Conservation (phyloP, 352 stramenopile species). For the Ophiocytium majus region DNA sequence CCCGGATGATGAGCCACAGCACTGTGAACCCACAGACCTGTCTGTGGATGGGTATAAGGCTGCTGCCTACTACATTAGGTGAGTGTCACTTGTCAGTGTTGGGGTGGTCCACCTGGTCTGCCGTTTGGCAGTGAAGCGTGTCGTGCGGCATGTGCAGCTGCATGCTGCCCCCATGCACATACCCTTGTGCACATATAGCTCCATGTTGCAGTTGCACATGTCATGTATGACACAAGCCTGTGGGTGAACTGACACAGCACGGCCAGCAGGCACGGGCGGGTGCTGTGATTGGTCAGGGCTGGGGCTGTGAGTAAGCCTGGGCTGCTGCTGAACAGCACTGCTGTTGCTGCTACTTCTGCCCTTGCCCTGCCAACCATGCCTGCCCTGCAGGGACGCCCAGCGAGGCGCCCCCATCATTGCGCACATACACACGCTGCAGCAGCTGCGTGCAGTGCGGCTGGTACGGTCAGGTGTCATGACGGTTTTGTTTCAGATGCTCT, state of each 20-base stretch:
- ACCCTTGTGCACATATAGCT: too few relatives aligned
- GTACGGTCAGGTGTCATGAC: neutral
- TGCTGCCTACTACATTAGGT: constrained; percentile 1
- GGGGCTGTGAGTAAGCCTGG: too few relatives aligned
- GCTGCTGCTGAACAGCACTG: neutral
- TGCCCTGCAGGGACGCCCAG: neutral
- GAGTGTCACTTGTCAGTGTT: neutral
- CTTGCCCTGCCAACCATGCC: neutral
- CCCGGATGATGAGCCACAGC: neutral
- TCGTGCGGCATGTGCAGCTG: neutral
- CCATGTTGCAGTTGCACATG: too few relatives aligned
- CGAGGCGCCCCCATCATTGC: neutral
- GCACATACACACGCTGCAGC: constrained; percentile 6
- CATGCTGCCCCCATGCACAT: neutral
- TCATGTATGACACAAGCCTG: too few relatives aligned
- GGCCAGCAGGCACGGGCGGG: too few relatives aligned
- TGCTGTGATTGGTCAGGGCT: too few relatives aligned
- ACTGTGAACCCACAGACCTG: neutral
- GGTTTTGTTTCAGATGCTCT: neutral
- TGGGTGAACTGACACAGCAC: too few relatives aligned
- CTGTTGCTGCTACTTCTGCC: neutral
- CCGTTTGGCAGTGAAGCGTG: neutral
- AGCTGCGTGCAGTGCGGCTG: neutral
- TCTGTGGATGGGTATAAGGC: neutral
- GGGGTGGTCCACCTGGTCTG: too few relatives aligned